Base-by-base conservation (phyloP, 176 grass and related monocot species). In the Carex cristatella region DNA sequence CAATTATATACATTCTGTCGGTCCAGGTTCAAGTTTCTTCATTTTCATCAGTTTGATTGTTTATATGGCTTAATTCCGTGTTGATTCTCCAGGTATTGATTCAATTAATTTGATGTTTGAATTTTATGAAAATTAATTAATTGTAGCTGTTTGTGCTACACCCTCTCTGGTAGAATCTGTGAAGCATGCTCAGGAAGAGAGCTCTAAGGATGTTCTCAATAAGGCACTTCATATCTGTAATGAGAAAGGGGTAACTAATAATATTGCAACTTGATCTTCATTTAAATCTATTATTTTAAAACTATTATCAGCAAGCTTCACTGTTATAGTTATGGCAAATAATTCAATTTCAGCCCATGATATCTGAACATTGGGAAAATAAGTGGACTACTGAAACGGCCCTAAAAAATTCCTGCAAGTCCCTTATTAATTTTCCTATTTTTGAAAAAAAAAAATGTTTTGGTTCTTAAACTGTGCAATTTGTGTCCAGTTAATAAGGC, bases 1-100 rank as follows among this genome's bases (percentile, higher is more conserved):
- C 32, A 85, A 85, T 80, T 38, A 88, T 46, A 86, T 91, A 78
- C 87, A 86, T 71, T 79, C 89, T 2, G 86, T 86, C 5, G 89
- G 89, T 28, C 69, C 89, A 80, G 89, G 86, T 88, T 57, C 11
- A 15, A 28, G 14, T 13, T 12, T 30, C 54, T 46, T 1, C 32
- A 9, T 37, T 69, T 56, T 0, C 65, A 31, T 81, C 10, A 62
- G 2, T 62, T 62, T 81, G 33, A 19, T 63, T 37, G 44, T 62
- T 59, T 44, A 19, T 81, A 40, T 61, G 58, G 44, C 1, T 46
- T 46, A 46, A 46, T 46, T 46, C 44, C 7, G 7, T 40, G 38
- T 5, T 30, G 11, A 51, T 54, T 48, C 13, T 67, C 37, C 7
- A 44, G 16, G 13, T 65, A 37, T 5, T 82, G 10, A 30, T 65